Base-by-base conservation (phyloP, 2,329 filamentous ascomycete species). In the Daldinia sp. region DNA sequence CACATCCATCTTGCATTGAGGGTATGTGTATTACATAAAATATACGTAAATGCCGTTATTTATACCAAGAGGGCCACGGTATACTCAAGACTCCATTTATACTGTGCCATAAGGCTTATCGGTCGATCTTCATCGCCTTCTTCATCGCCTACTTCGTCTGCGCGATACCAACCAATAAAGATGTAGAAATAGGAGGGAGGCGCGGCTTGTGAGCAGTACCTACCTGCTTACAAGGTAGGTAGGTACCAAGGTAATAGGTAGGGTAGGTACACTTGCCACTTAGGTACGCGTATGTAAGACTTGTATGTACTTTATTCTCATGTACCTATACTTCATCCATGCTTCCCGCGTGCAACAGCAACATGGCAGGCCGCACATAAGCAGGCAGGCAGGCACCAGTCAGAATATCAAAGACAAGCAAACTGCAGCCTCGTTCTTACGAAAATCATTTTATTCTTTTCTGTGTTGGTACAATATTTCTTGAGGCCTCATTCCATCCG, bases 331-430 rank as follows among this genome's bases (percentile, higher is more conserved):
- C 37, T 21, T 21, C 13, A 21, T 19, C 37, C 37, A 41, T 43
- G 39, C 15, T 23, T 41, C 19, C 39, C 21, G 39, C 39, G 21
- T 45, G 23, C 21, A 2, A 13, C 39, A 29, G 23, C 21, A 2
- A 13, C 39, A 29, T 52, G 30, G 19, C 30, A 45, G 29, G 27
- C 57, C 56, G 51, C 51, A 56, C 50, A 39, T 49, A 52, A 48
- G 23, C 21, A 45, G 27, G 49, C 48, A 48, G 25, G 34, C 37
- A 58, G 58, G 47, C 32, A 52, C 43, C 52, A 58, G 51, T 32
- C 37, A 43, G 32, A 47, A 35, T 34, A 47, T 41, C 37, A 47
- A 32, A 43, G 25, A n/a, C n/a, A n/a, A 41, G 30, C 19, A 11
- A 34, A 58, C 49, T 15, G 11, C 52, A 51, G 43, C 58, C 39